Conservation (phyloP, 164 flowering plant genomes). For the Dillenia suffruticosa region DNA sequence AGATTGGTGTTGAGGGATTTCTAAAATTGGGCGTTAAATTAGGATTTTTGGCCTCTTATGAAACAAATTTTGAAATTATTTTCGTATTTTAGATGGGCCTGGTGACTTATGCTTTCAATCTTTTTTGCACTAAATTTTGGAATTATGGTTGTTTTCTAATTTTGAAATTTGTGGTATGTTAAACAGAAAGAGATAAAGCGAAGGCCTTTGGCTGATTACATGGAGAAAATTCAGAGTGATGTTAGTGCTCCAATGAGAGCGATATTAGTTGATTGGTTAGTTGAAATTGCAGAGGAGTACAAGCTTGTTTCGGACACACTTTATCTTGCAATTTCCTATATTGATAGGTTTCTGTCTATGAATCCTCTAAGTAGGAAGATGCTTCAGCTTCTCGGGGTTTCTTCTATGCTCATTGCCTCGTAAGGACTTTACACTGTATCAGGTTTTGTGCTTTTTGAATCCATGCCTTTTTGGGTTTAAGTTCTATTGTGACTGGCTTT, state of each 20-base stretch:
- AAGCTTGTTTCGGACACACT: constrained; percentile 22
- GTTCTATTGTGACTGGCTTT: background rate
- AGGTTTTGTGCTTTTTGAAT: no score
- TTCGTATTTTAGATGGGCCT: no score
- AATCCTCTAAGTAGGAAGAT: constrained; percentile 21
- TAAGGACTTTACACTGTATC: constrained; percentile 22
- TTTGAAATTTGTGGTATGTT: constrained; percentile 4
- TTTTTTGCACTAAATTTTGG: no score
- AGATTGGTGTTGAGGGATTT: no score
- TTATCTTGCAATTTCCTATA: constrained; percentile 19
- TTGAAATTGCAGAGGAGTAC: constrained; percentile 29
- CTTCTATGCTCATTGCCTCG: constrained; percentile 90
- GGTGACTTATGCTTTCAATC: no score
- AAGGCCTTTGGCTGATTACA: constrained; percentile 49
- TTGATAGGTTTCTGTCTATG: constrained; percentile 31
- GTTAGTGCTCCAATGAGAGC: constrained; percentile 58
- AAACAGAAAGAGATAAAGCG: constrained; percentile 42
- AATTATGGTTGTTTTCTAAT: no score
- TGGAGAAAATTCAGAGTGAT: constrained; percentile 58
- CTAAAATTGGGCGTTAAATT: no score
- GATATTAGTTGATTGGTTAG: constrained; percentile 51
- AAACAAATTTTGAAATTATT: no score
- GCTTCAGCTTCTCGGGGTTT: constrained; percentile 59
- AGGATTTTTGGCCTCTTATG: no score
- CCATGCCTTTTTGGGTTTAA: no score